Evolutionary conservation across 768 basidiomycete genomes (phyloP).

Genomic region (Lactarius evosmus): DNA sequence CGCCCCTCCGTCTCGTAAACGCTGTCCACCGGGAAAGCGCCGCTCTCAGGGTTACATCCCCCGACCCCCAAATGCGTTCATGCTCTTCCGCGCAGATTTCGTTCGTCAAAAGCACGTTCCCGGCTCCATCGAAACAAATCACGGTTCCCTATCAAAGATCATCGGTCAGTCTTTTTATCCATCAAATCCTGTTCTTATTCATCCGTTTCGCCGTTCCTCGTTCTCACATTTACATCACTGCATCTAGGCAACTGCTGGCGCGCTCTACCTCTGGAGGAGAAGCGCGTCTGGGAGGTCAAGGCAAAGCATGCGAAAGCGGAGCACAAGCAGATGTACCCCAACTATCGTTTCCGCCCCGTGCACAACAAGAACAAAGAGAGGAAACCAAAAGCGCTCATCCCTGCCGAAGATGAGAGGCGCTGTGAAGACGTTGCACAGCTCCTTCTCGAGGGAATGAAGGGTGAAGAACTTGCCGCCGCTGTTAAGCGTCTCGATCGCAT

Average conservation of each 20-base stretch:
- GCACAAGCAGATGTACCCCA: slow-evolving; percentile 65
- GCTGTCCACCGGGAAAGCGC: slow-evolving; percentile 59
- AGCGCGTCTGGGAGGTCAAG: slow-evolving; percentile 65
- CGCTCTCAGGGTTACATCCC: slow-evolving; percentile 48
- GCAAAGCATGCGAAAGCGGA: slow-evolving; percentile 73
- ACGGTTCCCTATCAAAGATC: slow-evolving; percentile 49
- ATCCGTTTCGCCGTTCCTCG: neutral
- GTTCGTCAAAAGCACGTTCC: slow-evolving; percentile 47
- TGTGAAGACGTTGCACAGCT: slow-evolving; percentile 28
- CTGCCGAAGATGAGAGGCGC: slow-evolving; percentile 27
- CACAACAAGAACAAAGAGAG: slow-evolving; percentile 48
- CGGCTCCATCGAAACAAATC: slow-evolving; percentile 49
- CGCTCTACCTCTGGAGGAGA: slow-evolving; percentile 65
- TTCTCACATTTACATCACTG: neutral
- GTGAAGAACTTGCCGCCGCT: slow-evolving; percentile 28
- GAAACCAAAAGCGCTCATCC: slow-evolving; percentile 22
- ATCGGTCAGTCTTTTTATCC: slow-evolving; percentile 34
- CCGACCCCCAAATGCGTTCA: slow-evolving; percentile 41
- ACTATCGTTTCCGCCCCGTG: slow-evolving; percentile 51
- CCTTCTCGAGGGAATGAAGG: slow-evolving; percentile 29
- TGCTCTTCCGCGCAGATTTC: slow-evolving; percentile 33
- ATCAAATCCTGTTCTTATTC: neutral
- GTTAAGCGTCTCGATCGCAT: slow-evolving; percentile 27
- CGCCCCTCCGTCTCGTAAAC: slow-evolving; percentile 42
- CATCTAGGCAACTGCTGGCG: slow-evolving; percentile 55